These are phyloP conservation scores for Ustilago shanxiensis DNA, from an alignment of 1,284 basidiomycete genomes.

Conservation along the genomic window DNA sequence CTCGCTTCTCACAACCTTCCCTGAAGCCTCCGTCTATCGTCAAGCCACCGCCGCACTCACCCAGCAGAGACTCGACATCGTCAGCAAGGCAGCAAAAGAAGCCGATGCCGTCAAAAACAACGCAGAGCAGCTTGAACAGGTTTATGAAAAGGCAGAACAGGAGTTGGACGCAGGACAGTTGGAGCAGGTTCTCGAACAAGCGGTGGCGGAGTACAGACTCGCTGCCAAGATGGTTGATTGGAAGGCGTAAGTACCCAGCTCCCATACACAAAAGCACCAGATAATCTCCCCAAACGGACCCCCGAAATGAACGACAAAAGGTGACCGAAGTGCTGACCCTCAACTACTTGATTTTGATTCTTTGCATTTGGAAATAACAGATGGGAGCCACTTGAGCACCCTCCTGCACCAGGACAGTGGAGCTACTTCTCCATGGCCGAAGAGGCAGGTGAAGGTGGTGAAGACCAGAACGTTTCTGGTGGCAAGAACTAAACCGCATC, in stretches of 20 bases:
- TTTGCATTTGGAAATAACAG: constrained; percentile 71
- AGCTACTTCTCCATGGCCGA: constrained; percentile 76
- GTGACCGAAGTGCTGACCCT: not conserved
- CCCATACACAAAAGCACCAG: not conserved
- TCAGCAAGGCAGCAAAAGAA: constrained; percentile 70
- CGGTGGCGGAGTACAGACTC: constrained; percentile 83
- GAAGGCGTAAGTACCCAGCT: constrained; percentile 83
- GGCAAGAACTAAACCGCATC: constrained; percentile 24
- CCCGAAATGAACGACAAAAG: not conserved
- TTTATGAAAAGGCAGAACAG: constrained; percentile 79
- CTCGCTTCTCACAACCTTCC: constrained; percentile 77
- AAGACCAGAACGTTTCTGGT: constrained; percentile 44
- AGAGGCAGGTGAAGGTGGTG: constrained; percentile 63
- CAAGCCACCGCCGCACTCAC: constrained; percentile 90
- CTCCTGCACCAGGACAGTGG: constrained; percentile 86
- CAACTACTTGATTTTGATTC: constrained; percentile 2
- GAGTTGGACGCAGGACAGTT: constrained; percentile 72
- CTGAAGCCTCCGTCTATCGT: constrained; percentile 85
- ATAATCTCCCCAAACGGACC: too few species aligned
- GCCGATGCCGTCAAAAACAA: constrained; percentile 73
- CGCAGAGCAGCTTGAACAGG: constrained; percentile 75
- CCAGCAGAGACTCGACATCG: constrained; percentile 81
- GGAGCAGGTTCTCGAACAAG: constrained; percentile 85
- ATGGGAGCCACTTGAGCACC: constrained; percentile 87
- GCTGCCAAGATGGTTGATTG: constrained; percentile 89